These are phyloP conservation scores for Gaillardinia entomophila DNA, from an alignment of 805 yeast genomes.

Conservation along the genomic window DNA sequence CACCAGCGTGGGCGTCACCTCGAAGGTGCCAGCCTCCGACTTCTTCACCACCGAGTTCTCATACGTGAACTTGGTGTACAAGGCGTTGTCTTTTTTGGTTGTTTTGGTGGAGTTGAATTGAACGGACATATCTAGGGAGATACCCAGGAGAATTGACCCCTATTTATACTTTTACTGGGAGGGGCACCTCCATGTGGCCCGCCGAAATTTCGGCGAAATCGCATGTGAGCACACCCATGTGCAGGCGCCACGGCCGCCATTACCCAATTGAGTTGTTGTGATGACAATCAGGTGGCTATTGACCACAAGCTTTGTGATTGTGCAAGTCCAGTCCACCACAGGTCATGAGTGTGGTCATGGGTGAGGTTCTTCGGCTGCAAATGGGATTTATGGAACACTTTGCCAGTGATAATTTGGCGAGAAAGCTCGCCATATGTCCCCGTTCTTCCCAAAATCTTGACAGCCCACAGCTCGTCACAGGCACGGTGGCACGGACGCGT, in stretches of 20 bases:
- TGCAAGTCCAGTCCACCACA: no score
- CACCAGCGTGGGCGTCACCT: constrained; percentile 64
- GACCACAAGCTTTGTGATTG: no score
- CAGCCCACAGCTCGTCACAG: no score
- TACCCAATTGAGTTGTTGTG: not conserved
- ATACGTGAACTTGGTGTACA: constrained; percentile 60
- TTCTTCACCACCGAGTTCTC: constrained; percentile 70
- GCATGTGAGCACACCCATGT: not conserved
- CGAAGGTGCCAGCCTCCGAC: constrained; percentile 43
- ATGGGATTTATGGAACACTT: no score
- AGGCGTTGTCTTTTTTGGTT: constrained; percentile 42
- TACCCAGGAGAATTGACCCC: constrained; percentile 1
- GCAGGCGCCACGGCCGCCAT: not conserved
- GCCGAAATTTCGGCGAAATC: constrained; percentile 24
- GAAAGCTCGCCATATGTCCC: no score
- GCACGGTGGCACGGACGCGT: no score
- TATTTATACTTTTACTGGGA: constrained; percentile 11
- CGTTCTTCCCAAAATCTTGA: no score
- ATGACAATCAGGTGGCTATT: no score
- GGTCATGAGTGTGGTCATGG: no score
- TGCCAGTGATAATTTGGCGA: no score
- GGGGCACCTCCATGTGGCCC: constrained; percentile 4
- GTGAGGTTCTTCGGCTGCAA: no score
- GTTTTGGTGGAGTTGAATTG: constrained; percentile 53
- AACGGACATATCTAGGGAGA: constrained; percentile 23